phyloP scores from a whole-genome alignment of 257 asterid species.

The Capsicum baccatum region DNA sequence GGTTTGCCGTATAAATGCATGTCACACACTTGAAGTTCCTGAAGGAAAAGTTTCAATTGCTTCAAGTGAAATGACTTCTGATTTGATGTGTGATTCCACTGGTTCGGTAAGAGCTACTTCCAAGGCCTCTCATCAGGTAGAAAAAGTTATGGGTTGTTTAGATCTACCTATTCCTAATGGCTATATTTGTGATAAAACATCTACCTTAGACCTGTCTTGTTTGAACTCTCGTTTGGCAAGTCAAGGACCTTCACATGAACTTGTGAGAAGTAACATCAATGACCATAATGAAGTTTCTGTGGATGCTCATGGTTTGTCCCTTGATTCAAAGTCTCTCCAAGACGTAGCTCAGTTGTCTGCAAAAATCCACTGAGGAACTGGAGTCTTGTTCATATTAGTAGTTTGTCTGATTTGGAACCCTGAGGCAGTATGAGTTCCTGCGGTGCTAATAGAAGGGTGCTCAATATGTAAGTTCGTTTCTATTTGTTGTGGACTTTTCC shows the following conservation, averaged over 20 bases:
- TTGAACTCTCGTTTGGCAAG: conserved; percentile 23
- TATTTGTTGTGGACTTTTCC: not conserved
- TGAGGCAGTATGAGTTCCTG: conserved; percentile 10
- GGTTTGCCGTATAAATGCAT: conserved; percentile 16
- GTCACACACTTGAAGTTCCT: conserved; percentile 7
- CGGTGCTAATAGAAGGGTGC: conserved; percentile 23
- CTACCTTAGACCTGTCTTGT: conserved; percentile 8
- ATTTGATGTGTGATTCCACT: conserved; percentile 19
- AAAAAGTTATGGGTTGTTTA: not conserved
- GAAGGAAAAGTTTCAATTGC: conserved; percentile 16
- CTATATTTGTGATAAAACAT: conserved; percentile 30
- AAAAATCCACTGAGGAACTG: conserved; percentile 1
- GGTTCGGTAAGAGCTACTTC: conserved; percentile 22
- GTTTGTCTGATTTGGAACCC: conserved; percentile 21
- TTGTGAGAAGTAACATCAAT: conserved; percentile 17
- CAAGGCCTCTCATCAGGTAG: conserved; percentile 26
- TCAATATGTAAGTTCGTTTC: conserved; percentile 25
- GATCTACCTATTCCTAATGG: conserved; percentile 23
- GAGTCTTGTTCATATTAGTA: conserved; percentile 22
- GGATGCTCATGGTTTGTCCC: conserved; percentile 13
- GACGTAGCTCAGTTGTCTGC: conserved; percentile 20
- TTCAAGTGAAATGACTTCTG: conserved; percentile 29
- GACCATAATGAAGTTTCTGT: conserved; percentile 13
- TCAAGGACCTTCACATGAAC: not conserved
- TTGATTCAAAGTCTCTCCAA: conserved; percentile 24